phyloP scores from a whole-genome alignment of 2,329 filamentous ascomycete genomes.

The Nemania bipapillata region DNA sequence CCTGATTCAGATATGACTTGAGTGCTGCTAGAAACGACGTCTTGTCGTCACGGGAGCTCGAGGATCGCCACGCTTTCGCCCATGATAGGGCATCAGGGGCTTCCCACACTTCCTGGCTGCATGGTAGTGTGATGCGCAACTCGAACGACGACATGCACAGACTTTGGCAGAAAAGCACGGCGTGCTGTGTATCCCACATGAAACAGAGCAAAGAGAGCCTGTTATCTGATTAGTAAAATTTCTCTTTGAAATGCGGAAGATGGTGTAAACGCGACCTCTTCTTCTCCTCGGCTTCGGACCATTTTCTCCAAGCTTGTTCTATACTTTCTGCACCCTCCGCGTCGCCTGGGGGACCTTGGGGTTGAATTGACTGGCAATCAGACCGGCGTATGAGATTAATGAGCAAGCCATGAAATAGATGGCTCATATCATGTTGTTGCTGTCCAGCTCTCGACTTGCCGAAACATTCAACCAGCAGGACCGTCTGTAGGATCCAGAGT shows the following conservation, averaged over 20 bases:
- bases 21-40: conserved; percentile 61
- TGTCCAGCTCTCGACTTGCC: conserved; percentile 71
- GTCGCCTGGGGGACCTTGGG: conserved; percentile 38
- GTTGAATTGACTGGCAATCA: conserved; percentile 52
- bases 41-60: conserved; percentile 51
- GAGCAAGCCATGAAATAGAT: conserved; percentile 60
- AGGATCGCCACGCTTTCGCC: conserved; percentile 53
- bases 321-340: conserved; percentile 54
- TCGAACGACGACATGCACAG: conserved; percentile 74
- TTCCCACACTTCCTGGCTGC: conserved; percentile 67
- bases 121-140: conserved; percentile 66
- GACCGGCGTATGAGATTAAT: conserved; percentile 55
- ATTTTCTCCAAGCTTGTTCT: conserved; percentile 62
- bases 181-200: conserved; percentile 74
- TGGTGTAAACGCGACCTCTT: conserved; percentile 57
- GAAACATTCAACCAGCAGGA: conserved; percentile 71
- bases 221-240: conserved; percentile 44
- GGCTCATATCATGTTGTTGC: conserved; percentile 71
- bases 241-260: not conserved
- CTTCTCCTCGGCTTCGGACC: conserved; percentile 67
- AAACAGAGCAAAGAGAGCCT: conserved; percentile 67
- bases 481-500: conserved; percentile 70
- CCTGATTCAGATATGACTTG: conserved; percentile 66
- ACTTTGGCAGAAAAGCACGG: conserved; percentile 72
- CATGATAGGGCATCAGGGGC: conserved; percentile 64